phyloP scores from a whole-genome alignment of 257 asterid species.

The Plantago major region DNA sequence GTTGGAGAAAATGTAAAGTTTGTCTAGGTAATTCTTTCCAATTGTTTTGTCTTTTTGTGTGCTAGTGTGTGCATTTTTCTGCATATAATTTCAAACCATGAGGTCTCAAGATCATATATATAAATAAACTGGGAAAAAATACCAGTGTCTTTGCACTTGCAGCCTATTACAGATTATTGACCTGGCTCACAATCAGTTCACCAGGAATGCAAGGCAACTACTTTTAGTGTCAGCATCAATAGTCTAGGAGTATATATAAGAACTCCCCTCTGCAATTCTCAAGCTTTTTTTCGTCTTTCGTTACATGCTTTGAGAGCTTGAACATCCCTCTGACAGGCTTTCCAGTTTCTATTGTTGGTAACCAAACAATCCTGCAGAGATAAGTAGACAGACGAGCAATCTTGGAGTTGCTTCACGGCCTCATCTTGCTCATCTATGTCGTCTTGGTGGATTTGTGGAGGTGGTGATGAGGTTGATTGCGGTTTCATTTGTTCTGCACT shows the following conservation, averaged over 20 bases:
- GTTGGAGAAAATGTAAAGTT: slow-evolving; percentile 5
- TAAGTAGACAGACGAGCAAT: slow-evolving; percentile 67
- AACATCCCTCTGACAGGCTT: slow-evolving; percentile 70
- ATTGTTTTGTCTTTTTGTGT: too few species aligned
- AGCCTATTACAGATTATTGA: too few species aligned
- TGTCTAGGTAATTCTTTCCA: too few species aligned
- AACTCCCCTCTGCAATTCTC: neutral
- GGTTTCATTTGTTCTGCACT: slow-evolving; percentile 17
- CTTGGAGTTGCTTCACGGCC: slow-evolving; percentile 64
- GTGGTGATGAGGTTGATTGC: slow-evolving; percentile 13
- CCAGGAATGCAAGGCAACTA: too few species aligned
- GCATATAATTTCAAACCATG: too few species aligned
- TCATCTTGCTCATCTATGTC: slow-evolving; percentile 69
- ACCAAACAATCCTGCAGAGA: slow-evolving; percentile 74
- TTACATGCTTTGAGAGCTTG: slow-evolving; percentile 66
- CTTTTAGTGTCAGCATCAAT: too few species aligned
- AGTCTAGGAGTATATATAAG: too few species aligned
- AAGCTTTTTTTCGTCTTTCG: slow-evolving; percentile 34
- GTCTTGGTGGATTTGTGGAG: slow-evolving; percentile 36
- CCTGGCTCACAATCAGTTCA: too few species aligned
- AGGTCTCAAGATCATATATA: too few species aligned
- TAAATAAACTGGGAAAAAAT: too few species aligned
- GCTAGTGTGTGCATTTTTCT: too few species aligned
- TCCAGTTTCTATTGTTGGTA: slow-evolving; percentile 59
- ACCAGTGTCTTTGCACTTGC: too few species aligned